Base-by-base conservation (phyloP, 1,284 basidiomycete species). In the Rhodotorula sp. region DNA sequence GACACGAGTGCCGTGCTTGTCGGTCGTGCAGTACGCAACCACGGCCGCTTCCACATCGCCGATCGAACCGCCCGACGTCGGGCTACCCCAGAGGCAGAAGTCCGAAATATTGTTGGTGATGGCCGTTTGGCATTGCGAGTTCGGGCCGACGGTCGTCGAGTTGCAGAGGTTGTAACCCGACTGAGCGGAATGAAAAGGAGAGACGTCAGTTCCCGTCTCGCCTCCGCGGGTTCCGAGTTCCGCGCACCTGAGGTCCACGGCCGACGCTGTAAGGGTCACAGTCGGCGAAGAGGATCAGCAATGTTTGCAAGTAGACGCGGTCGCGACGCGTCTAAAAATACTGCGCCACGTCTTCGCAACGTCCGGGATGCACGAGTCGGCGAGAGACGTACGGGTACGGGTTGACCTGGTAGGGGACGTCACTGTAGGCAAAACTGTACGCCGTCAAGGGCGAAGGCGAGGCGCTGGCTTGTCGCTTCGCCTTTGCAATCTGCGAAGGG, bases 141-240 rank as follows among this genome's bases (percentile, higher is more conserved):
- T 60, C 67, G 84, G 84, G 75, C 84, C 85, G 80, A 87, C 82
- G 12, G 89, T 90, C 8, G 88, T 89, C 5, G 86, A 84, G 82
- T 90, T 90, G 80, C 89, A 90, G 6, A 81, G 76, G 80, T 90
- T 90, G 83, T 86, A 90, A 23, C 63, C 63, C 10, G 63, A 64
- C 47, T 64, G 31, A 15, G 23, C 4, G 5, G 14, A n/a, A 47
- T 26, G 19, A 15, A n/a, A 34, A 28, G 34, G 23, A 58, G 69
- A 49, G 63, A n/a, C n/a, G n/a, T 54, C 28, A 60, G 26, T 14
- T 1, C 5, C 18, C 26, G 43, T 5, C 3, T 23, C 47, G 19
- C 5, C 47, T 8, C 16, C 12, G 2, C 5, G 5, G 10, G 15
- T 0, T 18, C 21, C n/a, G 14, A 16, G 23, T 5, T 26, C 16